Base-by-base conservation (phyloP, 352 stramenopile species). In the Salisapilia sapeloensis region DNA sequence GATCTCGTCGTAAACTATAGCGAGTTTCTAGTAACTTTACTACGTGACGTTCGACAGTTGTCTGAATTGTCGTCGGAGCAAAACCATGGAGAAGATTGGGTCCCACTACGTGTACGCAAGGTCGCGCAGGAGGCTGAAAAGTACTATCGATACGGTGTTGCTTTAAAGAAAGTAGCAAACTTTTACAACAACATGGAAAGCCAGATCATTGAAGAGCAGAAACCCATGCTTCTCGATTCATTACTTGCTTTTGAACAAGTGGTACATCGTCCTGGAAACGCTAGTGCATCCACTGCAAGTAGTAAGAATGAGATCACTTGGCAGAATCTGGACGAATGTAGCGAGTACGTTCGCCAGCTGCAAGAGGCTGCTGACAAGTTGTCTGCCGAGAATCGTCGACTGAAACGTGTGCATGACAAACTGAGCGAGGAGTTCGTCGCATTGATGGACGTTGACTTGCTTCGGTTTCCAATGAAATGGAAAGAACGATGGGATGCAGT, bases 171-270 rank as follows among this genome's bases (percentile, higher is more conserved):
- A 48, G 80, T 96, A 5, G 84, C 91, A 1, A 96, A 95, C 38
- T 97, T 96, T 45, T 97, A 96, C 72, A 97, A 97, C 62, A 93
- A 76, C 38, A 91, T 97, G 44, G 84, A 93, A 17, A 70, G 66
- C 6, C 69, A 95, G 37, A 96, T 97, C 46, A 95, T 97, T 17
- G 63, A 86, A 7, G 71, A 84, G 35, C 87, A 97, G 59, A 95
- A 95, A 39, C 74, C 84, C 2, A 94, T 97, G 80, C 61, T 97
- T 12, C 50, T 97, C 2, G 79, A 96, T 29, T 81, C 79, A 11
- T 61, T 97, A 0, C 39, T 96, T 9, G 66, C 76, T 1, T 97
- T 97, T 34, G 89, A 97, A 46, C 65, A 83, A 4, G 63, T 64
- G 0, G 74, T 90, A 1, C 59, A 86, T 24, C 54, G 64, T 0